Evolutionary conservation across 768 basidiomycete species (phyloP).

Genomic region (Lactifluus pinguis): DNA sequence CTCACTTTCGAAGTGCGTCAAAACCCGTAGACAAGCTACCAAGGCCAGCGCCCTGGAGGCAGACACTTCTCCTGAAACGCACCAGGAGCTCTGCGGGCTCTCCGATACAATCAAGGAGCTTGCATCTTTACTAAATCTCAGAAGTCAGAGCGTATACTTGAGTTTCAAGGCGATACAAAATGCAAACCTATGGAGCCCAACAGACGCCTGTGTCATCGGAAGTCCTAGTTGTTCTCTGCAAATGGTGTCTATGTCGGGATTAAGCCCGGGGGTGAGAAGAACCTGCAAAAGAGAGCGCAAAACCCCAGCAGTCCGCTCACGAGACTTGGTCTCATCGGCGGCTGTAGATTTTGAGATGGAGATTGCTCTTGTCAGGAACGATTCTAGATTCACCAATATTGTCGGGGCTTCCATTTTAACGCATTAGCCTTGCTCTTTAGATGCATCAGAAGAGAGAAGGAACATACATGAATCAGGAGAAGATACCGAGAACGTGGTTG

Average conservation of each 20-base stretch:
- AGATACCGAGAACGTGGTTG: neutral
- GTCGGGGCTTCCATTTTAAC: constrained; percentile 23
- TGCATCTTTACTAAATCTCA: constrained; percentile 29
- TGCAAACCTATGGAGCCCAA: constrained; percentile 45
- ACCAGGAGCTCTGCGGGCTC: constrained; percentile 48
- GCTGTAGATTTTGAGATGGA: constrained; percentile 10
- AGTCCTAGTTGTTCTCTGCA: constrained; percentile 52
- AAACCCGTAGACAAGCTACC: constrained; percentile 53
- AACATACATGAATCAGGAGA: constrained; percentile 22
- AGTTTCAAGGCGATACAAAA: neutral
- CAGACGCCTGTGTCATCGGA: constrained; percentile 27
- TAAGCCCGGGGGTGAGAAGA: constrained; percentile 62
- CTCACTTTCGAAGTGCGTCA: constrained; percentile 63
- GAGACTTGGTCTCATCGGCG: constrained; percentile 22
- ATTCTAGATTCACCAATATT: constrained; percentile 25
- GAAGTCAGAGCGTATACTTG: neutral
- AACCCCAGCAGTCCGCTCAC: constrained; percentile 38
- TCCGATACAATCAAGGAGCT: constrained; percentile 35
- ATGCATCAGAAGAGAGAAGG: neutral
- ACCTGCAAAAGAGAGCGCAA: constrained; percentile 54
- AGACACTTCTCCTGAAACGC: constrained; percentile 59
- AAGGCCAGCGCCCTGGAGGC: constrained; percentile 64
- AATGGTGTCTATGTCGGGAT: constrained; percentile 58
- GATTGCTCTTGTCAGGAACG: constrained; percentile 17
- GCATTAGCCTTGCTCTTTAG: neutral